A percentile compares a stretch with the other conserved stretches of the same genome.
These are phyloP conservation scores for Panellus pusillus DNA, from an alignment of 768 basidiomycete genomes.

Conservation along the genomic window DNA sequence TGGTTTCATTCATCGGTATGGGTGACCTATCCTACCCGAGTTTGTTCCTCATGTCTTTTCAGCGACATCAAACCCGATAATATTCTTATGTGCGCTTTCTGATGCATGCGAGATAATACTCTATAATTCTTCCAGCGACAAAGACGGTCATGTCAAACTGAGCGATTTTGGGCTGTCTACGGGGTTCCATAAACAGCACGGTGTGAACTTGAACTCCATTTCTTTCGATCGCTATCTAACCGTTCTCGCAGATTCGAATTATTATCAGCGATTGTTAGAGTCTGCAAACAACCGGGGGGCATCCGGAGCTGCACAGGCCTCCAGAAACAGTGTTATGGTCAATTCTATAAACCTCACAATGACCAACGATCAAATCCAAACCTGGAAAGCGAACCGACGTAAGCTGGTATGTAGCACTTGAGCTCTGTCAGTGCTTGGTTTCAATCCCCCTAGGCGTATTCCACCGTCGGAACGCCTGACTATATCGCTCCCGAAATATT, in stretches of 20 bases:
- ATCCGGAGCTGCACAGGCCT: slow-evolving; percentile 43
- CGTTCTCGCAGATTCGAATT: slow-evolving; percentile 58
- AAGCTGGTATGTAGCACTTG: slow-evolving; percentile 69
- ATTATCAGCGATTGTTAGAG: slow-evolving; percentile 89
- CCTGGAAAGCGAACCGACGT: slow-evolving; percentile 97
- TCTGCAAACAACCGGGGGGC: slow-evolving; percentile 48
- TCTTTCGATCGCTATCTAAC: too few species aligned
- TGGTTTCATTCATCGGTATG: slow-evolving; percentile 94
- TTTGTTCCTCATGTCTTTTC: slow-evolving; percentile 10
- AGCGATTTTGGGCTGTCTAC: slow-evolving; percentile 99
- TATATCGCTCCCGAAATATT: slow-evolving; percentile 98
- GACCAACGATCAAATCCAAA: slow-evolving; percentile 89
- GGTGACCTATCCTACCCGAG: slow-evolving; percentile 5
- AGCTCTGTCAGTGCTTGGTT: neutral
- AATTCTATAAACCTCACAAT: slow-evolving; percentile 97
- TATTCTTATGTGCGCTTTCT: slow-evolving; percentile 51
- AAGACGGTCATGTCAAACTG: slow-evolving; percentile 94
- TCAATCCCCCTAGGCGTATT: slow-evolving; percentile 71
- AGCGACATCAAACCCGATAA: slow-evolving; percentile 99
- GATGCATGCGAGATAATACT: slow-evolving; percentile 22
- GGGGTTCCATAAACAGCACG: slow-evolving; percentile 98
- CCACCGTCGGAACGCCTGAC: slow-evolving; percentile 96
- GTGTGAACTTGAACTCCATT: too few species aligned
- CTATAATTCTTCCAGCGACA: slow-evolving; percentile 62
- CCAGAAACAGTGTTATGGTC: slow-evolving; percentile 94